Conservation (phyloP, 306 rosid genomes). For the Fragaria vesca region DNA sequence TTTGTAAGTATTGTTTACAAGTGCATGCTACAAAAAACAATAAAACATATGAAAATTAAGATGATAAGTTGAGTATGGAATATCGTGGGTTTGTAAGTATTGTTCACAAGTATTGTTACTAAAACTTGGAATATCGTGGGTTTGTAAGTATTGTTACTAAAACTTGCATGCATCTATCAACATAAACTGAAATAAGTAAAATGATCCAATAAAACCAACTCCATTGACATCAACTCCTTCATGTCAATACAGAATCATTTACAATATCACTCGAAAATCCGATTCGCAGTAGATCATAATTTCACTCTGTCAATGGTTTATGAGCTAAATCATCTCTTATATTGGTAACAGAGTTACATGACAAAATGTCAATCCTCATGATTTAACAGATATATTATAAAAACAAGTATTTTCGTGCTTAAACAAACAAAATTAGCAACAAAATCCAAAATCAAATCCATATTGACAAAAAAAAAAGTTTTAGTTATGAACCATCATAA, state of each 20-base stretch:
- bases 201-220: not conserved
- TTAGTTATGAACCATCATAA: no score
- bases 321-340: no score
- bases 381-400: not conserved
- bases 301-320: no score
- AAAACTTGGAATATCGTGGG: not conserved
- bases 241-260: not conserved
- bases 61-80: no score
- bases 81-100: no score
- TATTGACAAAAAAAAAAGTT: no score
- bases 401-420: not conserved
- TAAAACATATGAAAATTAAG: no score
- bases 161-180: conserved; percentile 3
- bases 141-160: not conserved
- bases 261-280: not conserved
- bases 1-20: no score
- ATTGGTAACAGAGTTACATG: no score
- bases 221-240: conserved; percentile 4
- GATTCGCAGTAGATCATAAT: not conserved
- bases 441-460: not conserved
- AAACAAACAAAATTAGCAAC: not conserved
- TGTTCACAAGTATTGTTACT: not conserved
- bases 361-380: no score
- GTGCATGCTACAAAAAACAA: no score
- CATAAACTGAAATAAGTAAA: not conserved